Percentiles rank a stretch among this genome's conserved stretches.
phyloP scores from a whole-genome alignment of 1,284 basidiomycete genomes.

The Marasmius tenuissimus region DNA sequence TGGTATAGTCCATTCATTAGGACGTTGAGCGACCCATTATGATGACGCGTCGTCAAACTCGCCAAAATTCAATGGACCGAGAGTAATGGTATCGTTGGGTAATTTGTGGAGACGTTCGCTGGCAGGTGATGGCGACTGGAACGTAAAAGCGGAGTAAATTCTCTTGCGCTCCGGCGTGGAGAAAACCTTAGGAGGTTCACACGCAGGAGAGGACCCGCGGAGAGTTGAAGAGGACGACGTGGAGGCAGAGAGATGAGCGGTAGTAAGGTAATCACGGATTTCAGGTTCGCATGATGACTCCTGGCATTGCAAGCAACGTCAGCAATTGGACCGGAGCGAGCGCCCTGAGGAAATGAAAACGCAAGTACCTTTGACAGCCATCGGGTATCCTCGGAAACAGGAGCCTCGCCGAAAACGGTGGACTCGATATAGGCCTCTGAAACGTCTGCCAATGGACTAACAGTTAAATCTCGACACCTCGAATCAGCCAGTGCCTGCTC shows the following conservation, averaged over 20 bases:
- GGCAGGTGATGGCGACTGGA: conserved; percentile 65
- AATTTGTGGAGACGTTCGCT: conserved; percentile 47
- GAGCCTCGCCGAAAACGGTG: conserved; percentile 18
- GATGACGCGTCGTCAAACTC: background rate
- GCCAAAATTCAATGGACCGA: conserved; percentile 6
- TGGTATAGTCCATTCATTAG: background rate
- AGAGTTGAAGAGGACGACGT: conserved; percentile 20
- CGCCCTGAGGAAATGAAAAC: background rate
- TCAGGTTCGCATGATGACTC: conserved; percentile 51
- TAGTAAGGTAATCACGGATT: conserved; percentile 53
- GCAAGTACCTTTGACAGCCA: conserved; percentile 39
- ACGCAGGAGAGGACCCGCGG: conserved; percentile 19
- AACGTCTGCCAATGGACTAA: conserved; percentile 62
- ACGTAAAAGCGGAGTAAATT: conserved; percentile 74
- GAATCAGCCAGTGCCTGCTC: conserved; percentile 44
- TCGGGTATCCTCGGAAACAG: background rate
- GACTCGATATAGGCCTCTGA: conserved; percentile 47
- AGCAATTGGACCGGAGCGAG: conserved; percentile 15
- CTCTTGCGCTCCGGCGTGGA: conserved; percentile 71
- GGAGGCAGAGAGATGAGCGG: conserved; percentile 28
- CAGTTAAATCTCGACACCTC: conserved; percentile 63
- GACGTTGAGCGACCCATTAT: background rate
- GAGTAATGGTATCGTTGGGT: conserved; percentile 24
- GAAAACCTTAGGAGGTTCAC: conserved; percentile 37
- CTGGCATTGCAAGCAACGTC: conserved; percentile 28